Evolutionary conservation across 352 stramenopile species (phyloP).

Genomic region (Phytophthora colocasiae): DNA sequence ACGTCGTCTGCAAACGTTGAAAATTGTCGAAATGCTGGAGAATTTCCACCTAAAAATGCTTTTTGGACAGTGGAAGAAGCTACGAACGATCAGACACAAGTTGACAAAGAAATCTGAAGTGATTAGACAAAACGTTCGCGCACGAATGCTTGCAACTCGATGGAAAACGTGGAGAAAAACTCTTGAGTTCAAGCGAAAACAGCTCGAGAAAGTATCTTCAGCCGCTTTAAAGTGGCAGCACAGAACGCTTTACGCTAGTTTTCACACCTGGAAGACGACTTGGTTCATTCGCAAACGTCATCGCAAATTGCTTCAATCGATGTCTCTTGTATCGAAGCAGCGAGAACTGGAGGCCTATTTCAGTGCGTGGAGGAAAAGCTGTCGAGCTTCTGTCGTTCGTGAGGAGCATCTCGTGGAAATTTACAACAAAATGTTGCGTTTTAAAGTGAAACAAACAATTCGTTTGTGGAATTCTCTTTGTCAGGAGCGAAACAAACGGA

Average conservation of each 20-base stretch:
- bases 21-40: constrained; percentile 15
- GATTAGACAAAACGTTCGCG: neutral
- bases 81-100: constrained; percentile 5
- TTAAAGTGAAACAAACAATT: constrained; percentile 25
- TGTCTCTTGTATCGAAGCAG: constrained; percentile 19
- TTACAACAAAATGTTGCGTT: constrained; percentile 14
- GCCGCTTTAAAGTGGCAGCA: constrained; percentile 39
- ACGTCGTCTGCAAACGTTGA: neutral
- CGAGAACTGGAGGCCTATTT: constrained; percentile 33
- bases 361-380: constrained; percentile 30
- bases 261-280: constrained; percentile 44
- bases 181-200: constrained; percentile 19
- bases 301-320: constrained; percentile 25
- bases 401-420: neutral
- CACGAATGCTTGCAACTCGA: neutral
- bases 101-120: neutral
- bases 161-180: constrained; percentile 33
- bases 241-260: constrained; percentile 30
- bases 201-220: constrained; percentile 16
- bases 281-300: constrained; percentile 44
- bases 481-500: neutral
- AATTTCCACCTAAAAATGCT: constrained; percentile 13
- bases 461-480: constrained; percentile 10
- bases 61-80: constrained; percentile 33
- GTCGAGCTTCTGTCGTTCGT: neutral